Evolutionary conservation across 345 rosid genomes (phyloP).

Genomic region (Trapa bicornis): DNA sequence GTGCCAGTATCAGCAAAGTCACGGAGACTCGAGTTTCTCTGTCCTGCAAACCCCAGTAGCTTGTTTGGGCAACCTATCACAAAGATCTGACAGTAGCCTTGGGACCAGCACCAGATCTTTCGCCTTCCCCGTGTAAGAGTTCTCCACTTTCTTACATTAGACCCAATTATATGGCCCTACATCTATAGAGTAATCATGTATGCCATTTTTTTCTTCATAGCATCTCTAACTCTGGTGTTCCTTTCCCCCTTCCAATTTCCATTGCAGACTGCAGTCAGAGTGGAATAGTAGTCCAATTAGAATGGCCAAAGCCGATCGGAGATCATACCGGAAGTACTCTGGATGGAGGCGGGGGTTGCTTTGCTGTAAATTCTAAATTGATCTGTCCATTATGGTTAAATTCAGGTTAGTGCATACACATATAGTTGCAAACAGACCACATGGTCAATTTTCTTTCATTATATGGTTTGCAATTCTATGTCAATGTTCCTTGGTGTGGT

Average conservation of each 20-base stretch:
- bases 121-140: constrained; percentile 69
- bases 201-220: background rate
- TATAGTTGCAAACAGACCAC: background rate
- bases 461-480: background rate
- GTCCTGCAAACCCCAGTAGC: constrained; percentile 37
- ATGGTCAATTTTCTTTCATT: background rate
- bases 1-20: constrained; percentile 14
- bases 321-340: constrained; percentile 10
- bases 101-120: constrained; percentile 75
- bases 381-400: background rate
- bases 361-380: constrained; percentile 27
- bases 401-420: constrained; percentile 6
- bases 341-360: constrained; percentile 21
- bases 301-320: constrained; percentile 23
- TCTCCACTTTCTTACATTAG: constrained; percentile 13
- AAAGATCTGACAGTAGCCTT: constrained; percentile 86
- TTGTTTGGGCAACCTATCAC: constrained; percentile 68
- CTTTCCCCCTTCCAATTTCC: background rate
- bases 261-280: constrained; percentile 21
- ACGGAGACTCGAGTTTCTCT: constrained; percentile 79
- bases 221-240: background rate
- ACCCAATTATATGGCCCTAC: constrained; percentile 56
- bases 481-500: background rate
- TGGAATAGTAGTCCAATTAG: constrained; percentile 37
- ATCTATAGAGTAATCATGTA: constrained; percentile 52